Evolutionary conservation across 2,329 filamentous ascomycete species (phyloP), one percentile per base, ranked within the genome.

Genomic region (Fusarium longipes): DNA sequence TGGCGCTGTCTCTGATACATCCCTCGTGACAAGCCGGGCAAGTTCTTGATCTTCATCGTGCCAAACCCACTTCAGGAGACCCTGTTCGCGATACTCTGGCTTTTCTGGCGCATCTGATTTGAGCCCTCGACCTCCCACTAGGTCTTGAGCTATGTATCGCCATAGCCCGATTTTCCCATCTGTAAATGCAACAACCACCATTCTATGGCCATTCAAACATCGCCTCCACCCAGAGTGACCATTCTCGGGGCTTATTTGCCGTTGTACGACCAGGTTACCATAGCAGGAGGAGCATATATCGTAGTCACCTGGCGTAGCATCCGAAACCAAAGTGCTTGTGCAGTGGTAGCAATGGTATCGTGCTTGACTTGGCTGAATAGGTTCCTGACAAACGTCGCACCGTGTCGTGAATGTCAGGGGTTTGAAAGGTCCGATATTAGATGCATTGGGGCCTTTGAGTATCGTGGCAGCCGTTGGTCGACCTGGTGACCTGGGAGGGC

Each of bases 241-340:
- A 68, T 97, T 93, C 63, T 94, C 91, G 18, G 82, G 81, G 55
- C 87, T 89, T 64, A 97, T 89, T 43, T 87, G 87, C 10, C 86
- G 85, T 0, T 84, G 84, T 3, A 82, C 79, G 3, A 91, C 85
- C 9, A 94, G 83, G 44, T 85, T 86, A 48, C 85, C 80, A 77
- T 97, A 97, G 82, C 94, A 97, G 6, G 84, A 82, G 18, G 84
- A 84, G 79, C 94, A 97, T 45, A 97, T 87, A 70, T 97, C 93
- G 77, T 96, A 97, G 76, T 96, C 91, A n/a, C 93, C 93, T 0
- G 80, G 78, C 24, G 80, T 73, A 6, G 82, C 80, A 29, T 86
- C 82, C 1, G 81, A 72, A 5, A 83, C 77, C 5, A 82, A 79
- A 8, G 72, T 73, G 71, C 84, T 85, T 50, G 87, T 88, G 77